Conservation (phyloP, 2,329 filamentous ascomycete genomes). For the Alternaria alternata region DNA sequence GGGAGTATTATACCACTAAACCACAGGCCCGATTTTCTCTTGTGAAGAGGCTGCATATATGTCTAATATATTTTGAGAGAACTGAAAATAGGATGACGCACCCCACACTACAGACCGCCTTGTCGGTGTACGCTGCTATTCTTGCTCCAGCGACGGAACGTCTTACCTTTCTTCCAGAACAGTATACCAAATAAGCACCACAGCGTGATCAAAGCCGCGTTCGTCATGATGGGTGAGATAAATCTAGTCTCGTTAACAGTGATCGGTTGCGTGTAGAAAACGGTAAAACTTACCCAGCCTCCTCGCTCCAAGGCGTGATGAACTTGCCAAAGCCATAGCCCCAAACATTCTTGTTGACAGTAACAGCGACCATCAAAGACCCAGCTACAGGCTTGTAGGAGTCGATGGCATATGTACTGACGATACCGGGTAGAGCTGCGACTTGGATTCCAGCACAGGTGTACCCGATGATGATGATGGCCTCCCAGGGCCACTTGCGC, state of each 20-base stretch:
- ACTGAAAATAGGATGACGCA: not conserved
- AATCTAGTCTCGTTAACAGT: conserved; percentile 36
- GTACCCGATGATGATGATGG: conserved; percentile 67
- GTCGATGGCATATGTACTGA: conserved; percentile 67
- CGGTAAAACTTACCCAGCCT: conserved; percentile 52
- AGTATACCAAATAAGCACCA: conserved; percentile 64
- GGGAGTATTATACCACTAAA: conserved; percentile 34
- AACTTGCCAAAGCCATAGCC: conserved; percentile 68
- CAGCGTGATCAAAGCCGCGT: conserved; percentile 62
- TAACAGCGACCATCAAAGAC: conserved; percentile 67
- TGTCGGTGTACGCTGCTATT: conserved; percentile 62
- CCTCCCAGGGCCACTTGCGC: conserved; percentile 62
- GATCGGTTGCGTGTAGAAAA: not conserved
- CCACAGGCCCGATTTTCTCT: conserved; percentile 22
- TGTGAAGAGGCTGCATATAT: not conserved
- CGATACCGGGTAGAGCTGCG: conserved; percentile 67
- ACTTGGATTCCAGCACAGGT: conserved; percentile 66
- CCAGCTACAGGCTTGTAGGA: conserved; percentile 70
- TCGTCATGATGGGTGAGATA: conserved; percentile 67
- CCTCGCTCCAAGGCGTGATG: conserved; percentile 61
- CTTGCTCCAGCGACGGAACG: conserved; percentile 63
- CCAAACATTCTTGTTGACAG: conserved; percentile 71
- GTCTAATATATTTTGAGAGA: not conserved
- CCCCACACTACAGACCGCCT: conserved; percentile 1
- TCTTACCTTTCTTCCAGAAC: conserved; percentile 68